Evolutionary conservation across 768 basidiomycete species (phyloP), one percentile per base, ranked within the genome.

Genomic region (Agrocybe praecox): DNA sequence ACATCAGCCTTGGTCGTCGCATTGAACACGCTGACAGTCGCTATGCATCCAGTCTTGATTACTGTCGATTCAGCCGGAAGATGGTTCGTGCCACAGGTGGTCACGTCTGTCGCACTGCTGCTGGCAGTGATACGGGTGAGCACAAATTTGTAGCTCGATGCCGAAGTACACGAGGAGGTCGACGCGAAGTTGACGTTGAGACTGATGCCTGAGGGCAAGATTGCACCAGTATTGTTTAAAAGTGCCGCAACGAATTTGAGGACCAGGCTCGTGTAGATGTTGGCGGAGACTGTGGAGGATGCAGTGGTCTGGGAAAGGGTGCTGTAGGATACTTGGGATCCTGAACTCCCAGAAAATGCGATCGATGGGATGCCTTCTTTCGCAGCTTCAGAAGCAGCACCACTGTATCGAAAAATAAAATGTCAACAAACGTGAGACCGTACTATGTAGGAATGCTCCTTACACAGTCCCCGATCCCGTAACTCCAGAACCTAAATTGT

Each of bases 161-260:
- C 69, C 22, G 64, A 66, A n/a, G 72, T 52, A 60, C 82, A 83
- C 51, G 61, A 70, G 47, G 65, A 65, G 1, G 67, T 74, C 10
- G 76, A 59, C 0, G 79, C 75, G 62, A 76, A 82, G 69, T 84
- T 85, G 62, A 85, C 81, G 64, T 82, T 83, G 56, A 85, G 57
- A 43, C 70, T 71, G 53, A 75, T 68, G 21, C 73, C 74, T 0
- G 66, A 19, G 1, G 81, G 82, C 17, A 82, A 73, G 53, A 80
- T 65, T 1, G 76, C 74, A 1, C 60, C 66, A 10, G 68, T 42
- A 19, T 57, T 67, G 8, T 60, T 56, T 47, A 78, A 61, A n/a
- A 74, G 65, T 19, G 70, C 69, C 15, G 69, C 47, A 23, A 74
- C 65, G 62, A 83, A 74, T 57, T 69, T 72, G 23, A 77, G 65